These are phyloP conservation scores for Pterocarpus macrocarpus DNA, from an alignment of 306 rosid species.

Conservation along the genomic window DNA sequence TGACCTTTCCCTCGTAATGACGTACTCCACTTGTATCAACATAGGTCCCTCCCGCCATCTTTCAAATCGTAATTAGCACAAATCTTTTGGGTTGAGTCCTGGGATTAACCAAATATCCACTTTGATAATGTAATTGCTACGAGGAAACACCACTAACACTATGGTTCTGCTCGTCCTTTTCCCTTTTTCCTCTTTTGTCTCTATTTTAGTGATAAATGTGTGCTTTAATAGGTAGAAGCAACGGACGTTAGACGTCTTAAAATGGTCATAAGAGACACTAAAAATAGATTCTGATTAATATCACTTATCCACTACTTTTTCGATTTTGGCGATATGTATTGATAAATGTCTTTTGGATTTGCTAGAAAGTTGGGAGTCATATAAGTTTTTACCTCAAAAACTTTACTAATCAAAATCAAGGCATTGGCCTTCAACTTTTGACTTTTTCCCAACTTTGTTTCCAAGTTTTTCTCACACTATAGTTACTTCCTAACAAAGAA, in stretches of 20 bases:
- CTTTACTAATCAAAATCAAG: background rate
- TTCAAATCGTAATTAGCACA: background rate
- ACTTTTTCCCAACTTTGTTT: slow-evolving; percentile 1
- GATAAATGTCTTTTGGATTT: background rate
- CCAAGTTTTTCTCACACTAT: background rate
- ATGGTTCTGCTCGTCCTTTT: background rate
- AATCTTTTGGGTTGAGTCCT: background rate
- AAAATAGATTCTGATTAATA: slow-evolving; percentile 22
- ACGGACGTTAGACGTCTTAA: background rate
- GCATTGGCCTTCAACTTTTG: background rate
- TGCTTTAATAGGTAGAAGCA: slow-evolving; percentile 12
- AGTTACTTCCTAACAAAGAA: background rate
- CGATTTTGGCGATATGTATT: slow-evolving; percentile 4
- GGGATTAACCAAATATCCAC: background rate
- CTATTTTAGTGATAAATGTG: background rate
- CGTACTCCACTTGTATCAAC: slow-evolving; percentile 1
- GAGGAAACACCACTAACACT: background rate
- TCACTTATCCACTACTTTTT: slow-evolving; percentile 35
- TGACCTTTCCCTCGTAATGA: slow-evolving; percentile 38
- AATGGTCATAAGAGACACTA: background rate
- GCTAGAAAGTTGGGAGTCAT: slow-evolving; percentile 36
- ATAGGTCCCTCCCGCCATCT: slow-evolving; percentile 40
- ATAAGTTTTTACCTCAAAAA: slow-evolving; percentile 29
- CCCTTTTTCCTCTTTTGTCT: slow-evolving; percentile 13
- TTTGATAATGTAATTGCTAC: background rate